phyloP scores from a whole-genome alignment of 208 protist species.

The Wallacemonas sp. region DNA sequence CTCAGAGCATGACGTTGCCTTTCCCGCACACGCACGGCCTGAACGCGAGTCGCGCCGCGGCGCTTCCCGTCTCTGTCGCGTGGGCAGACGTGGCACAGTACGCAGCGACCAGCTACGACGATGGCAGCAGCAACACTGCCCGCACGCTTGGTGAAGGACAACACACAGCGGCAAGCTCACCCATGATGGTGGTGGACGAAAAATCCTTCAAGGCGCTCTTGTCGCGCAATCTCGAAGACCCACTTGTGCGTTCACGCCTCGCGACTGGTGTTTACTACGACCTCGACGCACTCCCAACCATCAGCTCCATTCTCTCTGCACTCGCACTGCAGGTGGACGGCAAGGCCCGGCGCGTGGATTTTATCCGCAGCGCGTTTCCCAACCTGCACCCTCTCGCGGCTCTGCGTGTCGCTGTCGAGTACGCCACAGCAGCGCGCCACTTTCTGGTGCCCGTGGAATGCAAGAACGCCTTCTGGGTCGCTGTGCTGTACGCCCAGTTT shows the following conservation, averaged over 20 bases:
- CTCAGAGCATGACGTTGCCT: too few species aligned
- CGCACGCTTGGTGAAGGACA: too few species aligned
- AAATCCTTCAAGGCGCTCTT: neutral
- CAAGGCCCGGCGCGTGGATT: slow-evolving; percentile 34
- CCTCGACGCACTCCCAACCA: slow-evolving; percentile 41
- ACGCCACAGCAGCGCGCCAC: slow-evolving; percentile 39
- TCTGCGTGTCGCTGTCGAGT: slow-evolving; percentile 59
- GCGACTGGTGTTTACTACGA: slow-evolving; percentile 77
- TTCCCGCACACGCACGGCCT: too few species aligned
- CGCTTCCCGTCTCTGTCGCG: neutral
- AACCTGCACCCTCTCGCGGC: slow-evolving; percentile 77
- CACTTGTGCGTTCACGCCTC: slow-evolving; percentile 42
- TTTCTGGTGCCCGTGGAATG: slow-evolving; percentile 49
- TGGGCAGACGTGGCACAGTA: neutral
- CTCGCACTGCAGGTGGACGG: slow-evolving; percentile 4
- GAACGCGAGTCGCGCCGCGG: too few species aligned
- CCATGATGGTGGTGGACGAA: neutral
- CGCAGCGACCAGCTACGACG: slow-evolving; percentile 5
- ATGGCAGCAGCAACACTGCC: neutral
- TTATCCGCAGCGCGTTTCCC: slow-evolving; percentile 61
- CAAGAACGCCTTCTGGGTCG: slow-evolving; percentile 82
- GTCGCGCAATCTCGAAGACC: slow-evolving; percentile 21
- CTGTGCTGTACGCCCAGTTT: slow-evolving; percentile 76
- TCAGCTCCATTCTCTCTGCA: slow-evolving; percentile 38
- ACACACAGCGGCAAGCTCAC: too few species aligned